These are phyloP conservation scores for Reutealis trisperma DNA, from an alignment of 345 rosid genomes.

Conservation along the genomic window DNA sequence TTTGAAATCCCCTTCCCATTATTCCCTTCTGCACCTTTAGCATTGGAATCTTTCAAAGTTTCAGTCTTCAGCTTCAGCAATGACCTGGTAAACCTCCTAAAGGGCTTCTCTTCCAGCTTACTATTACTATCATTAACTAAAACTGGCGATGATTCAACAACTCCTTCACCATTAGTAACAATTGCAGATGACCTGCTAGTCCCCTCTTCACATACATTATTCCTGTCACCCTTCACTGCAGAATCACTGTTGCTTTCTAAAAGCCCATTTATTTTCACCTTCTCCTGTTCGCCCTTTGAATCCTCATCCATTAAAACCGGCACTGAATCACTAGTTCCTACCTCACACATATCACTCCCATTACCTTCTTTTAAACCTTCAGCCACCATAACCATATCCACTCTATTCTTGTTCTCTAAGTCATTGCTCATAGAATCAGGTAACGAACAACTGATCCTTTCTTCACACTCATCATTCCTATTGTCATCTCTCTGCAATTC, in stretches of 20 bases:
- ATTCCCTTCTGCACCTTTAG: background rate
- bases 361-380: slow-evolving; percentile 8
- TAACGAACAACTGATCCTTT: slow-evolving; percentile 7
- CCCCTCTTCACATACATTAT: slow-evolving; percentile 6
- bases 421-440: slow-evolving; percentile 4
- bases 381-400: background rate
- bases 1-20: background rate
- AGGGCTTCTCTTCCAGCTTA: slow-evolving; percentile 9
- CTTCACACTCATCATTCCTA: slow-evolving; percentile 8
- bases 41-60: background rate
- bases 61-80: slow-evolving; percentile 26
- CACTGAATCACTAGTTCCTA: slow-evolving; percentile 11
- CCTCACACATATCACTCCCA: slow-evolving; percentile 26
- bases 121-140: background rate
- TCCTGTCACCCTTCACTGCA: slow-evolving; percentile 5
- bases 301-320: slow-evolving; percentile 18
- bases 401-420: background rate
- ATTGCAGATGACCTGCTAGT: background rate
- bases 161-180: slow-evolving; percentile 13
- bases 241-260: background rate
- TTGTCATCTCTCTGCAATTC: background rate
- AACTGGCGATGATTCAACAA: background rate
- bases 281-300: background rate
- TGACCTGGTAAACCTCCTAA: slow-evolving; percentile 40
- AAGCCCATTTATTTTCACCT: background rate